These are phyloP conservation scores for Ophiostoma ulmi DNA, from an alignment of 2,329 filamentous ascomycete species.

Conservation along the genomic window DNA sequence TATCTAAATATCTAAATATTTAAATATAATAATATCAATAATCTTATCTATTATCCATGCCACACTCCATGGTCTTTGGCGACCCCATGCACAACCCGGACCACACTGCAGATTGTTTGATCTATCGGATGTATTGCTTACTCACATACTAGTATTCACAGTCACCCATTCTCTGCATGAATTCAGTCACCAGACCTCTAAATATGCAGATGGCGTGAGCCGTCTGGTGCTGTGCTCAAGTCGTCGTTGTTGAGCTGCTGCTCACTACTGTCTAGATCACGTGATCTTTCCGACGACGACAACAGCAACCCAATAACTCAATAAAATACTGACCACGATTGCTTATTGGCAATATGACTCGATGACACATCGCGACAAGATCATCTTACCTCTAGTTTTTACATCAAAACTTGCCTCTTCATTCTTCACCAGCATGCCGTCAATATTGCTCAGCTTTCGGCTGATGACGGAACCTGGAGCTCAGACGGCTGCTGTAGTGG, in stretches of 20 bases:
- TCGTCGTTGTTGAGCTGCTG: not conserved
- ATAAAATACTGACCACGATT: too few species aligned
- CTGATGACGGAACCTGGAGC: conserved; percentile 14
- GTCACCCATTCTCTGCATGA: too few species aligned
- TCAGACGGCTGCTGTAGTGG: conserved; percentile 1
- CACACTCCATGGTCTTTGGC: not conserved
- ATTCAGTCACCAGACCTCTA: not conserved
- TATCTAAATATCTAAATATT: too few species aligned
- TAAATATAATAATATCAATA: too few species aligned
- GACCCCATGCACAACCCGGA: not conserved
- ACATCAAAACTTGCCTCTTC: not conserved
- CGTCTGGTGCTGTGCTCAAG: not conserved
- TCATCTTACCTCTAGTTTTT: not conserved
- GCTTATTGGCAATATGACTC: too few species aligned
- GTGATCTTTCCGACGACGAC: not conserved
- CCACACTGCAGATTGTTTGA: not conserved
- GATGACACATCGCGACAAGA: not conserved
- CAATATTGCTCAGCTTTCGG: not conserved
- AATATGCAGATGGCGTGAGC: not conserved
- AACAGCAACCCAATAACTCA: too few species aligned
- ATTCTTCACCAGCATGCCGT: not conserved
- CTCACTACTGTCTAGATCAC: not conserved
- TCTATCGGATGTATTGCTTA: too few species aligned
- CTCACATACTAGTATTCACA: not conserved
- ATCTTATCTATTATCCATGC: not conserved